phyloP scores from a whole-genome alignment of 2,329 filamentous ascomycete genomes.

The Elsinoe fawcettii region DNA sequence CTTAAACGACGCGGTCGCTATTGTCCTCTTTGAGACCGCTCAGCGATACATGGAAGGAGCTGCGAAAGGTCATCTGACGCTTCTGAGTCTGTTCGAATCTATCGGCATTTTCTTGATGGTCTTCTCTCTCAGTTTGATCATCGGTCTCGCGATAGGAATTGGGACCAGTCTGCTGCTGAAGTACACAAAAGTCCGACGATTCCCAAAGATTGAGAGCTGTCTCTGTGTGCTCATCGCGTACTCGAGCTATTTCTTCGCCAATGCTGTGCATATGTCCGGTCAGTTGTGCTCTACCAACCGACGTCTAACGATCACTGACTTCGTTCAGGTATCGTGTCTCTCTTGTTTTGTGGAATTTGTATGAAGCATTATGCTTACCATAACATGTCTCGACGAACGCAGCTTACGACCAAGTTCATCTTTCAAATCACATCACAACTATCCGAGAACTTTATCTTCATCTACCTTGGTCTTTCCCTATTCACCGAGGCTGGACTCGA shows the following conservation, averaged over 20 bases:
- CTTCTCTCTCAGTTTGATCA: slow-evolving; percentile 88
- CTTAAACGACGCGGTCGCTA: slow-evolving; percentile 94
- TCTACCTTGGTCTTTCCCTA: slow-evolving; percentile 88
- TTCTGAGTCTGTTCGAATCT: slow-evolving; percentile 81
- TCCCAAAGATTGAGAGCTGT: slow-evolving; percentile 95
- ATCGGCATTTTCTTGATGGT: slow-evolving; percentile 90
- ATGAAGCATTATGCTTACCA: slow-evolving; percentile 99
- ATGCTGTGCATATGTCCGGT: slow-evolving; percentile 94
- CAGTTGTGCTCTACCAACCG: slow-evolving; percentile 31
- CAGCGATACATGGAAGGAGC: slow-evolving; percentile 79
- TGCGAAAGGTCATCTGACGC: slow-evolving; percentile 59
- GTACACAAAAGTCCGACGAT: slow-evolving; percentile 84
- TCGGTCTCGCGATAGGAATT: slow-evolving; percentile 82
- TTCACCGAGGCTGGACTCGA: slow-evolving; percentile 84
- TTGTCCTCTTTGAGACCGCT: slow-evolving; percentile 96
- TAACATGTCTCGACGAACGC: slow-evolving; percentile 97
- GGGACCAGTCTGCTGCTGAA: slow-evolving; percentile 82
- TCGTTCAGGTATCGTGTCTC: slow-evolving; percentile 76
- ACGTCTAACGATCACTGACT: slow-evolving; percentile 18
- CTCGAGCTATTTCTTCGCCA: slow-evolving; percentile 95
- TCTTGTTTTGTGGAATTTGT: slow-evolving; percentile 96
- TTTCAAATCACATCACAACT: slow-evolving; percentile 92
- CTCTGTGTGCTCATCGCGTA: slow-evolving; percentile 90
- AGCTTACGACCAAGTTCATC: slow-evolving; percentile 94
- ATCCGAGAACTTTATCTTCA: slow-evolving; percentile 99